Evolutionary conservation across 495 filamentous ascomycete genomes (phyloP), one percentile per base, ranked within the genome.

Genomic region (Podospora sp.): DNA sequence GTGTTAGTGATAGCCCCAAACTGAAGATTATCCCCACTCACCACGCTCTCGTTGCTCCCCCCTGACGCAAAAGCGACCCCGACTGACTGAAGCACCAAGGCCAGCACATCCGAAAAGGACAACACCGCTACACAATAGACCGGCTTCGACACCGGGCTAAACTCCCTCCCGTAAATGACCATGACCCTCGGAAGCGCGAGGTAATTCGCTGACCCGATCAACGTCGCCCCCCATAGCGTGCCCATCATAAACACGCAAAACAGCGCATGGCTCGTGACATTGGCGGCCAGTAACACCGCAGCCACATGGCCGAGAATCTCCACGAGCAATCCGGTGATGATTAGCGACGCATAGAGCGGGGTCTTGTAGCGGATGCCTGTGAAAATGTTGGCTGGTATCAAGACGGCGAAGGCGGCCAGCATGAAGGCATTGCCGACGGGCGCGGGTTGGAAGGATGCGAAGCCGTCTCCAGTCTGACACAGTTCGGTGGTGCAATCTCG

Each of bases 241-340:
- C 81, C 82, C 12, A 78, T 55, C 59, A 84, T 71, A 27, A 75
- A 81, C 1, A 82, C 35, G 20, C 71, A 65, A 26, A 81, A 79
- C 35, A 57, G 68, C 16, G 64, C 60, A 26, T 65, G 65, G 52
- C 69, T 76, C 7, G 71, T 69, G 6, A 68, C 68, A 61, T 75
- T 67, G 40, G 50, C 63, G 27, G 69, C 68, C 27, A 81, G 70
- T 55, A 84, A 58, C 20, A 82, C 51, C 56, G 77, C 73, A 5
- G 76, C 80, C 26, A 77, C 68, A 63, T 82, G 82, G 36, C 80
- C 79, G 26, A 79, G 51, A 25, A 80, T 71, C 26, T 82, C 79
- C 6, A 80, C 59, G 2, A 76, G 68, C 12, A 82, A 68, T 0
- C 79, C 80, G 2, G 71, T 72, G 6, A 71, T 57, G 11, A 83